Base-by-base conservation (phyloP, 2,329 filamentous ascomycete genomes). In the Colletotrichum godetiae region DNA sequence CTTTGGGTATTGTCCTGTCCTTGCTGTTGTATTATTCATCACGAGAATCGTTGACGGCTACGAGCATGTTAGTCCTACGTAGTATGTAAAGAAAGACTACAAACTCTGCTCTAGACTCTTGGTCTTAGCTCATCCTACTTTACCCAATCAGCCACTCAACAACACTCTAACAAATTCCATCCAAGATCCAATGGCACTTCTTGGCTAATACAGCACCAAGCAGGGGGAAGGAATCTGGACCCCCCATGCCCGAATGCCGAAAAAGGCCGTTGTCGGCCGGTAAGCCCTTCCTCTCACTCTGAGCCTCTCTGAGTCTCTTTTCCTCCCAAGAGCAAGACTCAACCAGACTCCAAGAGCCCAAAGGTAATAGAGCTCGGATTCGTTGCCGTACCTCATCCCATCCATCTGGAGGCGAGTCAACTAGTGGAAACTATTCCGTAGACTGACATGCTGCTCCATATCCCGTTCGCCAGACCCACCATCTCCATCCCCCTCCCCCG, bases 161-260 rank as follows among this genome's bases (percentile, higher is more conserved):
- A 61, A 57, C 49, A 33, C 12, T 27, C 29, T 15, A 31, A 68
- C 42, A 49, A 49, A 49, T 49, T 49, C 22, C 53, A 56, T 49
- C 49, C 63, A 56, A 37, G 27, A 61, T 60, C 27, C 27, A 29
- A 19, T 42, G 33, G 35, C 19, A 46, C 33, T 22, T 59, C 53
- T 59, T 49, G 33, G 33, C 62, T 56, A 29, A 11, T 4, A 24
- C 15, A 65, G 33, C 7, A 52, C 3, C 22, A 46, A 22, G 27
- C 33, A 57, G 33, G 6, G 35, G 24, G 7, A 66, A 12, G 4
- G 15, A 53, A 27, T 35, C 49, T 58, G 19, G 29, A 33, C 19
- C 33, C 15, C 42, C 53, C 33, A 61, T 73, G 71, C 13, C 71
- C 71, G 71, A 73, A 73, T 71, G 56, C 71, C 71, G 67, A 73